These are phyloP conservation scores for Choiromyces venosus DNA, from an alignment of 495 filamentous ascomycete genomes.

Conservation along the genomic window DNA sequence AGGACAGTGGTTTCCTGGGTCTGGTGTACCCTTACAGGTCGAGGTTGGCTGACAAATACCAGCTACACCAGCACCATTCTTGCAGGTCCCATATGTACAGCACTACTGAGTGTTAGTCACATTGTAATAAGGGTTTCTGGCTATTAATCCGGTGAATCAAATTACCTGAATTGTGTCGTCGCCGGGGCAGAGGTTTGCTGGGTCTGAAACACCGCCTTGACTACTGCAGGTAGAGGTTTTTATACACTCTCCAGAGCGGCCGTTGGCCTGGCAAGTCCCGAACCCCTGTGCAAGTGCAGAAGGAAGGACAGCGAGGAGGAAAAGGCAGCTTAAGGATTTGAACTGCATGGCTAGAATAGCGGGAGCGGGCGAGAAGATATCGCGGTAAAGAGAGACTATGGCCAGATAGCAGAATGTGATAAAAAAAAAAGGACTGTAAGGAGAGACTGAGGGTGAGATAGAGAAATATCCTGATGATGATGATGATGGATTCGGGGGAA, in stretches of 20 bases:
- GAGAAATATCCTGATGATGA: not conserved
- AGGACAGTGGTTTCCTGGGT: conserved; percentile 1
- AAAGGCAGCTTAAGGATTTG: not conserved
- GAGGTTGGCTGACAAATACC: not conserved
- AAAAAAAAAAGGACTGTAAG: not conserved
- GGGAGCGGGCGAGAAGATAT: not conserved
- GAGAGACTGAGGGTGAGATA: not conserved
- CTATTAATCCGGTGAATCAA: not conserved
- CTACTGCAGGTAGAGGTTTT: not conserved
- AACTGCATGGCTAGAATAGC: not conserved
- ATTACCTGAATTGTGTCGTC: not conserved
- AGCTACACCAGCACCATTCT: not conserved
- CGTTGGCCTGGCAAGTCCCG: not conserved
- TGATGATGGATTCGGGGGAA: not conserved
- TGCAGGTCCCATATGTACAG: not conserved
- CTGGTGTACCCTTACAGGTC: not conserved
- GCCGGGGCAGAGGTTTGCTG: not conserved
- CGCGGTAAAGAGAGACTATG: not conserved
- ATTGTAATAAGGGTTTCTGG: not conserved
- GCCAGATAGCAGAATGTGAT: not conserved
- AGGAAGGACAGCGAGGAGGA: not conserved
- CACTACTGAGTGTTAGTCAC: not conserved
- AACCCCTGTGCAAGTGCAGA: not conserved
- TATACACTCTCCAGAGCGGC: not conserved
- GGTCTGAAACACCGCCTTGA: not conserved